phyloP scores from a whole-genome alignment of 306 rosid genomes.

The Styphnolobium japonicum region DNA sequence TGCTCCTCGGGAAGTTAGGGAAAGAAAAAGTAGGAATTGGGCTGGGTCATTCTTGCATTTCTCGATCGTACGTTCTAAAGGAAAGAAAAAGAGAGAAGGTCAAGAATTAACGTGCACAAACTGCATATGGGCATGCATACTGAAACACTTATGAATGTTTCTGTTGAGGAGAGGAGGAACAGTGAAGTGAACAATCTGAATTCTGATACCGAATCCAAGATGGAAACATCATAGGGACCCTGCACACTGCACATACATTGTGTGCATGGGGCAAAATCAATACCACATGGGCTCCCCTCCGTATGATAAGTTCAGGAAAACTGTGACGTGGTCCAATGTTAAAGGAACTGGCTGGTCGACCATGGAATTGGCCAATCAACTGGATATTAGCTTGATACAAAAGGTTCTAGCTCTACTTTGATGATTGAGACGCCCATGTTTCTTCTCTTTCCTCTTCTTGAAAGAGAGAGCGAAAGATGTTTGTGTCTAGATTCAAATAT shows the following conservation, averaged over 20 bases:
- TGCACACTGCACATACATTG: background rate
- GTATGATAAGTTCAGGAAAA: background rate
- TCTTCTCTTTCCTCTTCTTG: background rate
- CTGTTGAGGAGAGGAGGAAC: slow-evolving; percentile 14
- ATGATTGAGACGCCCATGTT: slow-evolving; percentile 30
- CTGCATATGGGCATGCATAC: background rate
- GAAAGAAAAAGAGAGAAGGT: background rate
- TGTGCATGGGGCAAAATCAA: slow-evolving; percentile 10
- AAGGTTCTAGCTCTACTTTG: slow-evolving; percentile 1
- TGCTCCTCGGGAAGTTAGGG: background rate
- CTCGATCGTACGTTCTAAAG: background rate
- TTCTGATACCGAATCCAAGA: slow-evolving; percentile 3
- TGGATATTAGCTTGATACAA: slow-evolving; percentile 13
- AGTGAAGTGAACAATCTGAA: slow-evolving; percentile 13
- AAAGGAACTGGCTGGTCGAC: slow-evolving; percentile 7
- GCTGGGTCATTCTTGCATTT: slow-evolving; percentile 20
- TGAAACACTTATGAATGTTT: background rate
- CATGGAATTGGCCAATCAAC: slow-evolving; percentile 23
- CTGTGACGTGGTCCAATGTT: slow-evolving; percentile 31
- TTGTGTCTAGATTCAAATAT: background rate
- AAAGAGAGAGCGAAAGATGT: background rate
- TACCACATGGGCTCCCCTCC: background rate
- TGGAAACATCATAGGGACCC: slow-evolving; percentile 27
- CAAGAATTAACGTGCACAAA: background rate
- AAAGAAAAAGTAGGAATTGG: background rate